phyloP scores from a whole-genome alignment of 2,329 filamentous ascomycete species.

The Stemphylium lycopersici region DNA sequence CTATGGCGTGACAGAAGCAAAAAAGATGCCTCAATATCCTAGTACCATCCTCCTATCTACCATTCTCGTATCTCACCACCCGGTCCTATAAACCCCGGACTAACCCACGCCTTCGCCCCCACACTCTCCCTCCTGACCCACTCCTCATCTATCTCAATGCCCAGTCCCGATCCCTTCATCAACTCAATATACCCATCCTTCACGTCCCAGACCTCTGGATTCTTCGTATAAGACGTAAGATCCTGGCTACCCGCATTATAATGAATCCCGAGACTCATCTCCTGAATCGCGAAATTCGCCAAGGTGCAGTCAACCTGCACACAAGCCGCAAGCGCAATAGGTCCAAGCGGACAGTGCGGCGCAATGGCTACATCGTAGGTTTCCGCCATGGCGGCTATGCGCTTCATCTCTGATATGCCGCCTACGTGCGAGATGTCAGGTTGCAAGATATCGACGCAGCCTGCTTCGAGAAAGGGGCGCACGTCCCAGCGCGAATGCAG shows the following conservation, averaged over 20 bases:
- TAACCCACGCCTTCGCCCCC: slow-evolving; percentile 68
- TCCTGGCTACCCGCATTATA: slow-evolving; percentile 64
- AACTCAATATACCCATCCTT: slow-evolving; percentile 69
- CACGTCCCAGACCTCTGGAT: slow-evolving; percentile 69
- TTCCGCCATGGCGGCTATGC: slow-evolving; percentile 74
- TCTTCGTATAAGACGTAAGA: slow-evolving; percentile 66
- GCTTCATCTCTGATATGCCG: slow-evolving; percentile 72
- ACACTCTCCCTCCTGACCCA: slow-evolving; percentile 65
- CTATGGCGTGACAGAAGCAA: background rate
- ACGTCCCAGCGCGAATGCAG: slow-evolving; percentile 76
- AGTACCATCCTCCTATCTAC: slow-evolving; percentile 47
- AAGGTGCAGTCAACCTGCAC: slow-evolving; percentile 68
- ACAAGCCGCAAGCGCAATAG: slow-evolving; percentile 73
- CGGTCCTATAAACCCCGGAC: slow-evolving; percentile 70
- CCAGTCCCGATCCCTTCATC: slow-evolving; percentile 66
- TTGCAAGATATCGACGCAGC: slow-evolving; percentile 73
- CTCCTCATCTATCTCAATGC: slow-evolving; percentile 73
- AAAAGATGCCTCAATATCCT: no score
- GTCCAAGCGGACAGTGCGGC: slow-evolving; percentile 75
- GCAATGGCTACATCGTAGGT: slow-evolving; percentile 75
- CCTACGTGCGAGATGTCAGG: slow-evolving; percentile 75
- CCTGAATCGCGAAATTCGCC: slow-evolving; percentile 72
- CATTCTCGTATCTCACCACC: slow-evolving; percentile 72
- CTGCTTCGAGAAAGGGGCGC: slow-evolving; percentile 71
- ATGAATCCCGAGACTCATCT: slow-evolving; percentile 81